Base-by-base conservation (phyloP, 306 rosid genomes). In the Ammopiptanthus mongolicus region DNA sequence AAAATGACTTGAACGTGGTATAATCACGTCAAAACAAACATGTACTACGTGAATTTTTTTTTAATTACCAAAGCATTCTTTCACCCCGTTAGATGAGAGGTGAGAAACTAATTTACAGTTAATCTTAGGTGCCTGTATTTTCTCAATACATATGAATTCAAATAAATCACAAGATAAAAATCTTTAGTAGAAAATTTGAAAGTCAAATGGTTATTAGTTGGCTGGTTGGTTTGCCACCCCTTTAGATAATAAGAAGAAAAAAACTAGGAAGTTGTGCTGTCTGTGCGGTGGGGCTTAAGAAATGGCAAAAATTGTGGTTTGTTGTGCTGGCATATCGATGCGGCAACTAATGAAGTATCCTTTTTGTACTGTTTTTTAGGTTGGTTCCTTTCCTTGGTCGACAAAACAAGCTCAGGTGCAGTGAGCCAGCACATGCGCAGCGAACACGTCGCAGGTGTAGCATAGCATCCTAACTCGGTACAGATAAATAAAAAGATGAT, bases 341-440 rank as follows among this genome's bases (percentile, higher is more conserved):
- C 56, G 70, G 39, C 58, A 69, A 60, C 17, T 33, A 39, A 39
- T 31, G 62, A 62, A 41, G 2, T 33, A 19, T 31, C 41, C 22
- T n/a, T 61, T 71, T 71, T 41, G 8, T 33, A 41, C 48, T 25
- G n/a, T 58, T 53, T 22, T 34, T 11, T 46, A 69, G 39, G 15
- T 31, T 41, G 67, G 74, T 39, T n/a, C n/a, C 19, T 1, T 8
- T 3, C 6, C 5, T 29, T 69, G 57, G 71, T 48, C 22, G 67
- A 60, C 73, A 69, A 69, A 68, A 81, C 10, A 3, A 69, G 55
- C 68, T 75, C 29, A 13, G 69, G 37, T 76, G 71, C 37, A 62
- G 76, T 33, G 28, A 5, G 2, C 52, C 44, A 69, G 76, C 84
- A 67, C 84, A 74, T 74, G 76, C 23, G 25, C 73, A 68, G 2